phyloP scores from a whole-genome alignment of 2,329 filamentous ascomycete species.

The Fragosphaeria purpurea region DNA sequence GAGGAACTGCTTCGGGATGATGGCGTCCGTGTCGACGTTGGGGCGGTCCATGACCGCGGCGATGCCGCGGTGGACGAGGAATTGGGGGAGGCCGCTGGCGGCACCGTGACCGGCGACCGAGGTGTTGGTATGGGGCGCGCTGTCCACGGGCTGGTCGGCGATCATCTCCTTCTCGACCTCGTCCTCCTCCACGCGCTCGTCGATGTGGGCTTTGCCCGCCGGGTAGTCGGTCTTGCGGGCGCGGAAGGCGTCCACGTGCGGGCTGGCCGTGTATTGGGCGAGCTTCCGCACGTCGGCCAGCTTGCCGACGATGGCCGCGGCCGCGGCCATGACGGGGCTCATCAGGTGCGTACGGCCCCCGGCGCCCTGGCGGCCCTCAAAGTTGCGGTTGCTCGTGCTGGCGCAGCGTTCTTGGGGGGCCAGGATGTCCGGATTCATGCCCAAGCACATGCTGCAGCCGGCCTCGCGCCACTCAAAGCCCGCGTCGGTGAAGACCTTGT shows the following conservation, averaged over 20 bases:
- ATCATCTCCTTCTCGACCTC: slow-evolving; percentile 44
- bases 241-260: slow-evolving; percentile 48
- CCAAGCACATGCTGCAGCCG: slow-evolving; percentile 96
- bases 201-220: slow-evolving; percentile 34
- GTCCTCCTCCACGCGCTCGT: slow-evolving; percentile 42
- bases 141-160: slow-evolving; percentile 51
- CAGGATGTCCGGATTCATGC: slow-evolving; percentile 98
- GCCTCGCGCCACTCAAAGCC: slow-evolving; percentile 98
- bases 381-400: slow-evolving; percentile 93
- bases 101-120: slow-evolving; percentile 35
- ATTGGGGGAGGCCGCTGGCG: slow-evolving; percentile 66
- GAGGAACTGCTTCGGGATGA: slow-evolving; percentile 98
- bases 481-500: slow-evolving; percentile 83
- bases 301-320: slow-evolving; percentile 80
- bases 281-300: slow-evolving; percentile 84
- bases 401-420: slow-evolving; percentile 88
- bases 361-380: slow-evolving; percentile 91
- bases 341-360: slow-evolving; percentile 87
- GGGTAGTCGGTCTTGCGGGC: slow-evolving; percentile 11
- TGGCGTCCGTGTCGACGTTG: slow-evolving; percentile 97
- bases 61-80: slow-evolving; percentile 73
- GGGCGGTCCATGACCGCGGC: slow-evolving; percentile 78
- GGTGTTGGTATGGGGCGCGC: slow-evolving; percentile 54
- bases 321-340: slow-evolving; percentile 94
- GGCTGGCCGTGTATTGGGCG: slow-evolving; percentile 47